Evolutionary conservation across 164 flowering plant genomes (phyloP), one percentile per base, ranked within the genome.

Genomic region (Paratinospora sagittata): DNA sequence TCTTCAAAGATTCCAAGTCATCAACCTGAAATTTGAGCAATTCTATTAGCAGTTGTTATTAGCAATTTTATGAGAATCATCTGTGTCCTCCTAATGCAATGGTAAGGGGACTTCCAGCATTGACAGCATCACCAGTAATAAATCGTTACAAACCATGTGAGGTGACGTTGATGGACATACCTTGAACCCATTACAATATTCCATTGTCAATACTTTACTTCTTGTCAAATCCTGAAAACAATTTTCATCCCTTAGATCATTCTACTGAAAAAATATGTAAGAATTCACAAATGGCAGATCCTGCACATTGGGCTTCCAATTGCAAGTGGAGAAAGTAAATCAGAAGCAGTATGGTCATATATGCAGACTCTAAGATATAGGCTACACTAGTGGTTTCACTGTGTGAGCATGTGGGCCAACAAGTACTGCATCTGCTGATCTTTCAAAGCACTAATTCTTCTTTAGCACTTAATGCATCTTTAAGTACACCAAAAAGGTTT

Each of bases 141-240:
- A 43, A 63, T 55, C n/a, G n/a, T n/a, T n/a, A n/a, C n/a, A n/a
- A n/a, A n/a, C n/a, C n/a, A n/a, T n/a, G n/a, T n/a, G 12, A 24
- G 8, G 68, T 24, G 57, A 23, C n/a, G 55, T 67, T 12, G 60
- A 47, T 57, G 68, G 37, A 0, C 79, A 72, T 84, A 90, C 98
- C 97, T 88, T 94, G 67, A 75, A 69, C 27, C 97, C 98, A 36
- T 66, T 41, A 74, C 88, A 90, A 67, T 83, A 89, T 70, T 94
- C 74, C 98, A 92, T 94, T 3, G 94, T 90, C 81, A 94, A 80
- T 73, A 94, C 97, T 68, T 84, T 85, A 63, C 72, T 79, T 57
- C 83, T 91, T 14, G 98, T 92, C 69, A 88, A 83, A 55, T 89
- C 97, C 98, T 94, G 85, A 19, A 81, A 7, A 73, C 34, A 75